Evolutionary conservation across 495 filamentous ascomycete genomes (phyloP).

Genomic region (Staphylotrichum longicolle): DNA sequence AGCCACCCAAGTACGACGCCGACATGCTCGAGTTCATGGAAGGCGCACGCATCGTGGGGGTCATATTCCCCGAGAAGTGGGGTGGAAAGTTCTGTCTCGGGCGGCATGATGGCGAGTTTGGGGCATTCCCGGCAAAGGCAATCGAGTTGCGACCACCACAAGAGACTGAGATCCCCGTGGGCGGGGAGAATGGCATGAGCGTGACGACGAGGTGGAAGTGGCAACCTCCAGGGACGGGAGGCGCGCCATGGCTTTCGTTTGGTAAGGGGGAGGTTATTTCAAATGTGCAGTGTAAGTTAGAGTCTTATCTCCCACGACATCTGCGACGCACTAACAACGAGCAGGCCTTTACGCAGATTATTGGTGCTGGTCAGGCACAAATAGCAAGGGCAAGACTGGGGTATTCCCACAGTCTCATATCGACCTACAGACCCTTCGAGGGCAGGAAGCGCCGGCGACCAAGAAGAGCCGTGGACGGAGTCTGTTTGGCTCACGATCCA

Average conservation of each 20-base stretch:
- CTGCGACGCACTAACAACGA: neutral
- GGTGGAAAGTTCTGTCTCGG: conserved; percentile 46
- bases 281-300: conserved; percentile 35
- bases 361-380: conserved; percentile 50
- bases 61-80: conserved; percentile 48
- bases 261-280: conserved; percentile 44
- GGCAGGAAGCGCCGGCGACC: neutral
- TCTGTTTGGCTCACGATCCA: conserved; percentile 11
- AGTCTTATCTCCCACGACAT: no score
- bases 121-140: conserved; percentile 41
- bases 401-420: conserved; percentile 37
- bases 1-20: conserved; percentile 38
- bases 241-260: conserved; percentile 41
- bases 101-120: conserved; percentile 46
- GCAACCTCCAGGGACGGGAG: conserved; percentile 28
- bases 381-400: conserved; percentile 44
- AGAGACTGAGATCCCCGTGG: conserved; percentile 32
- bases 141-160: conserved; percentile 38
- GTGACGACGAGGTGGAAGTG: conserved; percentile 47
- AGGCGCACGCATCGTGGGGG: conserved; percentile 45
- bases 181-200: conserved; percentile 33
- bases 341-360: conserved; percentile 40
- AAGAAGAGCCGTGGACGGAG: neutral
- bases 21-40: conserved; percentile 44
- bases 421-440: conserved; percentile 16